phyloP scores from a whole-genome alignment of 2,329 filamentous ascomycete genomes.

The Arthroderma sp. region DNA sequence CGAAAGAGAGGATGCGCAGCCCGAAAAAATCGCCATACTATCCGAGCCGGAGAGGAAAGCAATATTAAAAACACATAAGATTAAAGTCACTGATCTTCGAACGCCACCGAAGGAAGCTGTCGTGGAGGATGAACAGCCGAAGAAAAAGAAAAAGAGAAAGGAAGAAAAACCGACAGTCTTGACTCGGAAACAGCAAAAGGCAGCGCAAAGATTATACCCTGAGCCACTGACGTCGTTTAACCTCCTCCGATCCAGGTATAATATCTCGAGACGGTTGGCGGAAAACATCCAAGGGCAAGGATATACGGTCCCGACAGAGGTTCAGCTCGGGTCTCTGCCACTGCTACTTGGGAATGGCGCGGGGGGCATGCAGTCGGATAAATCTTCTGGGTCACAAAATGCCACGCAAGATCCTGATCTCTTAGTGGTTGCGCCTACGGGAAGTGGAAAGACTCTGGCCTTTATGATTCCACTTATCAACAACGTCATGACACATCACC shows the following conservation, averaged over 20 bases:
- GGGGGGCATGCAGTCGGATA: constrained; percentile 18
- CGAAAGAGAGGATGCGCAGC: background rate
- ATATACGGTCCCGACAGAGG: constrained; percentile 79
- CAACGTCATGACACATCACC: constrained; percentile 46
- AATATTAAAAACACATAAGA: constrained; percentile 62
- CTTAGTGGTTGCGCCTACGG: constrained; percentile 80
- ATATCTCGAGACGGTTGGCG: constrained; percentile 58
- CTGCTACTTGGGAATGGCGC: constrained; percentile 50
- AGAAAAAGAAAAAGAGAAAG: constrained; percentile 41
- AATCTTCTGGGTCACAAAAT: constrained; percentile 8
- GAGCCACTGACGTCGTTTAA: constrained; percentile 67
- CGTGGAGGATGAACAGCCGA: constrained; percentile 26
- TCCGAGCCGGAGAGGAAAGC: constrained; percentile 60
- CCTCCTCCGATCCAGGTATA: constrained; percentile 57
- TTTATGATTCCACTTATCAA: constrained; percentile 83
- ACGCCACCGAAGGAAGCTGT: background rate
- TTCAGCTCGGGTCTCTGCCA: constrained; percentile 77
- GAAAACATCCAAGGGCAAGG: constrained; percentile 74
- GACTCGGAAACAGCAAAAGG: constrained; percentile 38
- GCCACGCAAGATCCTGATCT: constrained; percentile 49
- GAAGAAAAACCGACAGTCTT: constrained; percentile 23
- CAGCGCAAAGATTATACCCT: constrained; percentile 52
- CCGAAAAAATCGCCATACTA: constrained; percentile 22
- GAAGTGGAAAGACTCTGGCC: constrained; percentile 89
- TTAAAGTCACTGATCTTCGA: constrained; percentile 71